Evolutionary conservation across 1,284 basidiomycete species (phyloP), one percentile per base, ranked within the genome.

Genomic region (Irpex rosettiformis): DNA sequence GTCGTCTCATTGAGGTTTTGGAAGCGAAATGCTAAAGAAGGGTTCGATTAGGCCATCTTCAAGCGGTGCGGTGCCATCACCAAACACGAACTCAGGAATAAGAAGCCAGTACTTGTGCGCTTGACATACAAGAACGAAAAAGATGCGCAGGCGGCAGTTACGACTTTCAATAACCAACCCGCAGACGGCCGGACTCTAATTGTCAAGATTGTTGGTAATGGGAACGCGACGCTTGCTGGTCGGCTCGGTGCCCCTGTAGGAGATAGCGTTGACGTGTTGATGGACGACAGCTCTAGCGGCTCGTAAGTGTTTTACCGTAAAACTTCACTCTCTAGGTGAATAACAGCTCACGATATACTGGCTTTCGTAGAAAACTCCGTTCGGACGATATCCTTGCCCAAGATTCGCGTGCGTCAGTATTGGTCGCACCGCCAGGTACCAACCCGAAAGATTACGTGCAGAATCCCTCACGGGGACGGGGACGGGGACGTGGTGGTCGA

Each of bases 101-200:
- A 73, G 22, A 70, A 69, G 43, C 47, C 67, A 2, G 84, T 89
- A 6, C 72, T 79, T 2, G 88, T 94, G 52, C 84, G 90, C 24
- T 75, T 94, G 22, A 88, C 88, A 16, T 88, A 90, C 77, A 88
- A 91, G 66, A 76, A 77, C 49, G 73, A 85, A 5, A 72, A 79
- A 0, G 79, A 86, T 42, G 93, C 93, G 0, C 75, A 81, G 18
- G 77, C 79, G 3, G 88, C 92, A 4, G 85, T 94, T 1, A 69
- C 79, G 64, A 86, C 87, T 65, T 95, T 92, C 71, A 75, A 95
- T 72, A 85, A 85, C 45, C 88, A 91, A 65, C 84, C 86, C 8
- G 93, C 93, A 1, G 93, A 95, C 62, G 93, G 93, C 0, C 86
- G 88, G 60, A 80, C 79, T 10, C 75, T 95, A 42, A 80, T 75